A percentile compares a stretch with the other conserved stretches of the same genome.
These are phyloP conservation scores for Ascochyta fabae DNA, from an alignment of 2,329 filamentous ascomycete genomes.

Conservation along the genomic window DNA sequence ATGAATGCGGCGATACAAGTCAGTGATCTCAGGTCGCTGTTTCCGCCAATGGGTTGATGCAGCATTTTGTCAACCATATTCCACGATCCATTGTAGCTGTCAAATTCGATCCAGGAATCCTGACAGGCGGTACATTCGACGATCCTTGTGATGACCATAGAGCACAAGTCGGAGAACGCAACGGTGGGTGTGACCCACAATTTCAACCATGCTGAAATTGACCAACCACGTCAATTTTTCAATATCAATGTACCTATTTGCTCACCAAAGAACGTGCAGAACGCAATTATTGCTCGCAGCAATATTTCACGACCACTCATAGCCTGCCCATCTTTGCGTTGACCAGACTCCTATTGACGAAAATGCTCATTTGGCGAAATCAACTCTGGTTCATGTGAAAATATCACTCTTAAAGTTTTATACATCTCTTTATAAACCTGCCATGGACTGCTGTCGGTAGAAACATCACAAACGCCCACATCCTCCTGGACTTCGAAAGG, in stretches of 20 bases:
- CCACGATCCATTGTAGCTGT: background rate
- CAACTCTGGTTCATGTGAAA: background rate
- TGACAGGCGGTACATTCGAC: background rate
- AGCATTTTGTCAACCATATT: background rate
- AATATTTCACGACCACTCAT: background rate
- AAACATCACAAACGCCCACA: background rate
- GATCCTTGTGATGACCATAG: background rate
- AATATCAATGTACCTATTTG: background rate
- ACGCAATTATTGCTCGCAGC: no score
- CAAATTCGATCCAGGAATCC: background rate
- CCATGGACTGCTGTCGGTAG: no score
- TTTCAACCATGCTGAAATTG: no score
- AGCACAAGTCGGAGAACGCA: background rate
- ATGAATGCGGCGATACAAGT: background rate
- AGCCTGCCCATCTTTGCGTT: background rate
- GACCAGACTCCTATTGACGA: background rate
- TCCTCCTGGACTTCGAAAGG: background rate
- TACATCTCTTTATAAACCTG: no score
- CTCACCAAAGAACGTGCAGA: no score
- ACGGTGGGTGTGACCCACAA: background rate
- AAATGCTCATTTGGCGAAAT: no score
- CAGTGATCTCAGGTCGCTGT: background rate
- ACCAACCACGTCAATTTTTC: background rate
- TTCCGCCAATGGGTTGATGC: background rate
- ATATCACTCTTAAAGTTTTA: no score